These are phyloP conservation scores for Melanogaster broomeanus DNA, from an alignment of 768 basidiomycete species.

Conservation along the genomic window DNA sequence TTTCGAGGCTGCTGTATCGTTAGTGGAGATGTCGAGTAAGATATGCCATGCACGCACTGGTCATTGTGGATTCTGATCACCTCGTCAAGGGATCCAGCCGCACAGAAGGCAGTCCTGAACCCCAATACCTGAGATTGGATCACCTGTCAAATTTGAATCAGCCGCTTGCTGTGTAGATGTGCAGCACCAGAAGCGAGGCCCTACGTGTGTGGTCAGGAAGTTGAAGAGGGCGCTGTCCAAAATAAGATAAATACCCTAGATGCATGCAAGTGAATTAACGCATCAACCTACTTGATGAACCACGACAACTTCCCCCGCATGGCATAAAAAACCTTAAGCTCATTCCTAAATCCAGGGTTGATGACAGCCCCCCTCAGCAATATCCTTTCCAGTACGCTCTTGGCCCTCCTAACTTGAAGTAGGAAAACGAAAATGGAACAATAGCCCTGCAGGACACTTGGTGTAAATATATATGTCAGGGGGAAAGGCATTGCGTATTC, in stretches of 20 bases:
- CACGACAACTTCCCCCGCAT: slow-evolving; percentile 77
- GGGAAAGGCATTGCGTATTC: slow-evolving; percentile 86
- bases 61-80: slow-evolving; percentile 69
- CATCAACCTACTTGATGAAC: slow-evolving; percentile 77
- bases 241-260: slow-evolving; percentile 4
- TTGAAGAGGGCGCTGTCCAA: slow-evolving; percentile 57
- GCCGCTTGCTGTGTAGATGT: not conserved
- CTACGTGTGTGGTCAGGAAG: slow-evolving; percentile 73
- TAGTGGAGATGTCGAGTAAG: not conserved
- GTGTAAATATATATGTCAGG: slow-evolving; percentile 74
- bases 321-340: slow-evolving; percentile 73
- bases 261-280: not conserved
- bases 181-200: slow-evolving; percentile 16
- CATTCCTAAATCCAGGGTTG: slow-evolving; percentile 37
- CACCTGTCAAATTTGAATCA: slow-evolving; percentile 46
- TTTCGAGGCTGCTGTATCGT: slow-evolving; percentile 49
- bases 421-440: slow-evolving; percentile 70
- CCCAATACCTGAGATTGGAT: slow-evolving; percentile 60
- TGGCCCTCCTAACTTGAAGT: slow-evolving; percentile 73
- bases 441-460: slow-evolving; percentile 56
- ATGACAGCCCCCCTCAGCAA: slow-evolving; percentile 55
- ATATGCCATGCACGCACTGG: slow-evolving; percentile 50
- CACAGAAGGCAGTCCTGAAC: slow-evolving; percentile 57
- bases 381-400: slow-evolving; percentile 68
- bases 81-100: slow-evolving; percentile 69